Evolutionary conservation across 1,284 basidiomycete genomes (phyloP).

Genomic region (Austroboletus niveus): DNA sequence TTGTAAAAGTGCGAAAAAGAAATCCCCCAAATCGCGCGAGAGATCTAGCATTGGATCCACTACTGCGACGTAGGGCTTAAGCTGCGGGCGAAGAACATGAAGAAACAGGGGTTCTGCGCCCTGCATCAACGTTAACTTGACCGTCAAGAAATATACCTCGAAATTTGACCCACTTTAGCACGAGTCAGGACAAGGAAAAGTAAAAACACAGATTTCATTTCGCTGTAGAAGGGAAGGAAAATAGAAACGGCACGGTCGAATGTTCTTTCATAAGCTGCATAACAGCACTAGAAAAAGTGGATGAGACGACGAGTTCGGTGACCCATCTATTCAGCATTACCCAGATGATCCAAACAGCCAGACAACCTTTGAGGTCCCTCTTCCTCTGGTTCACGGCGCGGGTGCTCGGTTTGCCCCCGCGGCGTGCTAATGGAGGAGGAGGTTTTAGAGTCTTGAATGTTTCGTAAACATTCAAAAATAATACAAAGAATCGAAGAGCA

Average conservation of each 20-base stretch:
- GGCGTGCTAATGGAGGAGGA: constrained; percentile 58
- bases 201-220: constrained; percentile 67
- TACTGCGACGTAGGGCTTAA: constrained; percentile 64
- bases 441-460: constrained; percentile 77
- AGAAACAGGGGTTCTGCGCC: constrained; percentile 78
- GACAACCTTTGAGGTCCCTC: constrained; percentile 76
- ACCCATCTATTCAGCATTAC: constrained; percentile 41
- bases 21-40: constrained; percentile 58
- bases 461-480: constrained; percentile 77
- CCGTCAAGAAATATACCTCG: not conserved
- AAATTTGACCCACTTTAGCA: constrained; percentile 56
- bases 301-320: constrained; percentile 17
- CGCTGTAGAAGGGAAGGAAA: constrained; percentile 76
- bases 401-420: constrained; percentile 58
- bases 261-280: constrained; percentile 61
- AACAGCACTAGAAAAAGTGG: constrained; percentile 50
- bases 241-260: constrained; percentile 61
- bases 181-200: constrained; percentile 73
- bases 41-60: constrained; percentile 62
- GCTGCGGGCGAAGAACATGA: constrained; percentile 66
- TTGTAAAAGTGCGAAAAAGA: constrained; percentile 53
- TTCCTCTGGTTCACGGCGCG: constrained; percentile 72
- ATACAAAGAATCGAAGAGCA: constrained; percentile 60
- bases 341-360: constrained; percentile 82
- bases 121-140: constrained; percentile 37